These are phyloP conservation scores for Pulveroboletus ravenelii DNA, from an alignment of 768 basidiomycete genomes.

Conservation along the genomic window DNA sequence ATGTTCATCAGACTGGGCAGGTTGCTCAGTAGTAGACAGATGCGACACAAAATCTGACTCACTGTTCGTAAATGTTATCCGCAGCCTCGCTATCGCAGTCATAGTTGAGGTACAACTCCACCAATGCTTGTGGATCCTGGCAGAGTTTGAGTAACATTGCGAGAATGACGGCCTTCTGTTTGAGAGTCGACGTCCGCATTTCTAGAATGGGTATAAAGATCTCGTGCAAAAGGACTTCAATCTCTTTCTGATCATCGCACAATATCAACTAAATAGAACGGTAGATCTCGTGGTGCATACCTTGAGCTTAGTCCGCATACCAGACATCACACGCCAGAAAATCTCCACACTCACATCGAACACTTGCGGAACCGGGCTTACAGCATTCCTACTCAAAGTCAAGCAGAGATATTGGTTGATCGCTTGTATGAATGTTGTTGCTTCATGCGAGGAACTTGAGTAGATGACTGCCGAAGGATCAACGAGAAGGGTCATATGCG, in stretches of 20 bases:
- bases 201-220: constrained; percentile 98
- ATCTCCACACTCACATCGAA: constrained; percentile 98
- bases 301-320: constrained; percentile 95
- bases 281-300: constrained; percentile 33
- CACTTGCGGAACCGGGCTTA: constrained; percentile 91
- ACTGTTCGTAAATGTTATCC: constrained; percentile 98
- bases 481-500: constrained; percentile 86
- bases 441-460: constrained; percentile 83
- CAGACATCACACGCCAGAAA: constrained; percentile 93
- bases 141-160: constrained; percentile 84
- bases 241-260: constrained; percentile 75
- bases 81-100: constrained; percentile 93
- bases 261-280: constrained; percentile 7
- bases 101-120: constrained; percentile 98
- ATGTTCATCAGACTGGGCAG: constrained; percentile 80
- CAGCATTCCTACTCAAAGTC: constrained; percentile 89
- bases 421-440: constrained; percentile 86
- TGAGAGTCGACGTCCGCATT: constrained; percentile 93
- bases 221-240: constrained; percentile 96
- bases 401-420: constrained; percentile 95
- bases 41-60: constrained; percentile 22
- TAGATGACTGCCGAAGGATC: constrained; percentile 88
- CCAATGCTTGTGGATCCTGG: constrained; percentile 95
- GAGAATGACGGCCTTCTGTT: constrained; percentile 91
- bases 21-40: constrained; percentile 5